A percentile compares a stretch with the other conserved stretches of the same genome.
phyloP scores from a whole-genome alignment of 1,284 basidiomycete genomes.

The Cryptococcus wingfieldii region DNA sequence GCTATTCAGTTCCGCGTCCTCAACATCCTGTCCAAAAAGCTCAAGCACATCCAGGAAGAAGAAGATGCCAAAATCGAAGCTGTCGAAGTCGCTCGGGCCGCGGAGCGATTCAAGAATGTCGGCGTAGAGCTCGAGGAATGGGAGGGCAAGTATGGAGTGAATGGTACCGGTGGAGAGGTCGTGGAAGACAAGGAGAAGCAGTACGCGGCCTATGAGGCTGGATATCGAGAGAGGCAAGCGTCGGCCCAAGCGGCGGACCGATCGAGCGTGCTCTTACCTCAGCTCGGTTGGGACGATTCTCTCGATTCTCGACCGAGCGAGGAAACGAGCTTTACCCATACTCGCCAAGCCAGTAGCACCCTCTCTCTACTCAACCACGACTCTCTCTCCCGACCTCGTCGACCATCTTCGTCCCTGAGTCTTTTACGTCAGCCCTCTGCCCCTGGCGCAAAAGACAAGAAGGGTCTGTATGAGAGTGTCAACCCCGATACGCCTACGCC shows the following conservation, averaged over 20 bases:
- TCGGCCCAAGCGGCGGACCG: not conserved
- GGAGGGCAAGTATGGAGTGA: constrained; percentile 72
- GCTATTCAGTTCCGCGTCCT: constrained; percentile 87
- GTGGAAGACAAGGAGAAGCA: not conserved
- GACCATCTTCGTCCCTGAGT: constrained; percentile 17
- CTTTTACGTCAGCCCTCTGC: constrained; percentile 8
- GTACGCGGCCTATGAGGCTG: not conserved
- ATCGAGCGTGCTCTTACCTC: constrained; percentile 16
- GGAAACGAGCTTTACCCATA: too few species aligned
- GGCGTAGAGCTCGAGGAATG: constrained; percentile 72
- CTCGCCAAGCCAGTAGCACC: constrained; percentile 12
- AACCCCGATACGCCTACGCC: constrained; percentile 12
- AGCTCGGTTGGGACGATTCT: constrained; percentile 19
- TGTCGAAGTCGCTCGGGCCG: constrained; percentile 69
- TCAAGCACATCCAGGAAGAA: constrained; percentile 66
- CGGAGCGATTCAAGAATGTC: constrained; percentile 64
- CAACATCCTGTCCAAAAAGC: constrained; percentile 67
- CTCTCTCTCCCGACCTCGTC: constrained; percentile 1
- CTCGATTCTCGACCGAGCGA: not conserved
- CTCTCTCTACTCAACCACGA: constrained; percentile 7
- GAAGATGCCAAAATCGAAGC: constrained; percentile 70
- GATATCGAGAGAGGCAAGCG: not conserved
- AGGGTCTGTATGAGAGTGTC: constrained; percentile 12
- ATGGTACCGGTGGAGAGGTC: not conserved
- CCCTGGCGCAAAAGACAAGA: not conserved